phyloP scores from a whole-genome alignment of 805 yeast species.

The Deakozyma indianensis region DNA sequence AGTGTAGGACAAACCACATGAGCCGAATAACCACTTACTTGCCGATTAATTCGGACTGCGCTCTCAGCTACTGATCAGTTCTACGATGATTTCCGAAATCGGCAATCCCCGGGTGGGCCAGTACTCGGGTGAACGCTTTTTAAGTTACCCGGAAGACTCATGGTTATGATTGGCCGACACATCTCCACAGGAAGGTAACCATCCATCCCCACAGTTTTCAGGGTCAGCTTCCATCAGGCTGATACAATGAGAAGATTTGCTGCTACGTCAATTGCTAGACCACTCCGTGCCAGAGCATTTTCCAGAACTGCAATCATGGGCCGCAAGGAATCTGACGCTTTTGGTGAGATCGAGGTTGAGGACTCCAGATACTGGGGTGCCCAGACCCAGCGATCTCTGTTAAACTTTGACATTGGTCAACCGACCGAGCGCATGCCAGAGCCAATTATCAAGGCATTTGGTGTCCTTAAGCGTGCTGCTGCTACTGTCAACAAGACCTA shows the following conservation, averaged over 20 bases:
- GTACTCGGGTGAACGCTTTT: no score
- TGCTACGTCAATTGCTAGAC: neutral
- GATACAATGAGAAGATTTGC: neutral
- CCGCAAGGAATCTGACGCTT: conserved; percentile 88
- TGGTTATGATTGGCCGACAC: no score
- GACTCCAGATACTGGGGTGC: conserved; percentile 92
- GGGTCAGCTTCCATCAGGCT: no score
- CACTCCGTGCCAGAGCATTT: conserved; percentile 5
- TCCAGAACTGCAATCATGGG: conserved; percentile 13
- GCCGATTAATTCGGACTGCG: no score
- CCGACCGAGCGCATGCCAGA: conserved; percentile 79
- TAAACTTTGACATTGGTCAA: conserved; percentile 95
- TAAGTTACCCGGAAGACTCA: no score
- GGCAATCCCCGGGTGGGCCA: no score
- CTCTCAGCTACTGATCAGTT: no score
- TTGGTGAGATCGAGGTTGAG: conserved; percentile 90
- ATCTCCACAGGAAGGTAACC: no score
- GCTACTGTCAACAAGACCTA: conserved; percentile 76
- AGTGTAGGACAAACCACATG: no score
- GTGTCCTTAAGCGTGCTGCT: conserved; percentile 85
- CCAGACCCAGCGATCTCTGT: conserved; percentile 80
- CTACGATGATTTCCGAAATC: no score
- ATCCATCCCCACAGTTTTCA: no score
- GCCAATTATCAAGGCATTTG: conserved; percentile 84
- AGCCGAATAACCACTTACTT: no score